phyloP scores from a whole-genome alignment of 345 rosid genomes.

The Salix koriyanagi region DNA sequence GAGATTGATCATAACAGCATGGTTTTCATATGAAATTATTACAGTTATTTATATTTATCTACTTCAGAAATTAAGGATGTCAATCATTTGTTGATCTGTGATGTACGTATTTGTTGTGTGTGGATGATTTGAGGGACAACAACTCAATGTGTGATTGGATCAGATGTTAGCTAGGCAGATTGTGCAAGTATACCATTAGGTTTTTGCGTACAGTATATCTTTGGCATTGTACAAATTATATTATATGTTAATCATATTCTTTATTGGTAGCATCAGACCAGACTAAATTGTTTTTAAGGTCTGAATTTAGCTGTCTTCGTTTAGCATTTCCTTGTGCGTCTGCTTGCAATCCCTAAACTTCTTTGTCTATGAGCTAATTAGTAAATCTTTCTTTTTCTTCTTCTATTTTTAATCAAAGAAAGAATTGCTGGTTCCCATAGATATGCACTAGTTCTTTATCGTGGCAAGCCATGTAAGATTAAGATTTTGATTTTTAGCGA shows the following conservation, averaged over 20 bases:
- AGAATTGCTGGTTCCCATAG: too few relatives aligned
- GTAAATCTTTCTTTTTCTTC: too few relatives aligned
- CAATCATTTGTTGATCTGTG: slow-evolving; percentile 12
- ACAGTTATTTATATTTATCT: not conserved
- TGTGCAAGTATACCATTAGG: not conserved
- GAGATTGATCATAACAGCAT: slow-evolving; percentile 34
- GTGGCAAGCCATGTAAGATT: too few relatives aligned
- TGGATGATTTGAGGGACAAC: not conserved
- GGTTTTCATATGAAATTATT: slow-evolving; percentile 31
- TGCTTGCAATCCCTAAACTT: too few relatives aligned
- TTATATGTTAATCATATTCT: not conserved
- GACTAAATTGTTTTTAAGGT: too few relatives aligned
- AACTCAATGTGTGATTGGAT: slow-evolving; percentile 2
- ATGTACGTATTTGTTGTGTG: not conserved
- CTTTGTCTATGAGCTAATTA: too few relatives aligned
- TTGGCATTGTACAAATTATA: not conserved
- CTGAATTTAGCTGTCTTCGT: too few relatives aligned
- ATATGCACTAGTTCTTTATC: too few relatives aligned
- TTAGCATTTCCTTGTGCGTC: too few relatives aligned
- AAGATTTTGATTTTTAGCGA: too few relatives aligned
- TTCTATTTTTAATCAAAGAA: too few relatives aligned
- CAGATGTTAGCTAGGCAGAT: not conserved
- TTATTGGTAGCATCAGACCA: not conserved
- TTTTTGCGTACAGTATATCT: not conserved
- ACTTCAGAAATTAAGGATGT: not conserved